phyloP scores from a whole-genome alignment of 2,329 filamentous ascomycete species.

The Coniella vitis region DNA sequence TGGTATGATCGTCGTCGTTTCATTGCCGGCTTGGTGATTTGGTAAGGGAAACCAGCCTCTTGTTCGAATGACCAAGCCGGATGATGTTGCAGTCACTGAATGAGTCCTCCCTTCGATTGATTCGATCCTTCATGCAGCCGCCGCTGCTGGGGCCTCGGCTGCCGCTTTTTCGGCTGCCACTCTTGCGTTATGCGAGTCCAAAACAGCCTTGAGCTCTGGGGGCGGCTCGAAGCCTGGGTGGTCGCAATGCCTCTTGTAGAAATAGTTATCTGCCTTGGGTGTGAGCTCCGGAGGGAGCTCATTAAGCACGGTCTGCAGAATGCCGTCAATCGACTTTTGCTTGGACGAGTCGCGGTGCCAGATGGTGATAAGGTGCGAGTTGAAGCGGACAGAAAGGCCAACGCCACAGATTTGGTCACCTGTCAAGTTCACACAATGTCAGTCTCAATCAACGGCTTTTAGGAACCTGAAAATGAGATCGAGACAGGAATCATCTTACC shows the following conservation, averaged over 20 bases:
- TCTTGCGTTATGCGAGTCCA: conserved; percentile 49
- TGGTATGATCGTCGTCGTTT: too few relatives aligned
- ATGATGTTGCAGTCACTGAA: too few relatives aligned
- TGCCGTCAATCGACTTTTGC: conserved; percentile 66
- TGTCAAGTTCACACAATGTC: too few relatives aligned
- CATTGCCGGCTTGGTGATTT: too few relatives aligned
- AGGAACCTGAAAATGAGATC: too few relatives aligned
- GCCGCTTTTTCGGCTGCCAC: conserved; percentile 29
- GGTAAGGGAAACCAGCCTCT: too few relatives aligned
- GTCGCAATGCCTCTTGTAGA: conserved; percentile 86
- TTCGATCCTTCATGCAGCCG: not conserved
- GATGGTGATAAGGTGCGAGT: conserved; percentile 54
- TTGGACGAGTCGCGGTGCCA: conserved; percentile 89
- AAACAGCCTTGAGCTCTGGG: conserved; percentile 49
- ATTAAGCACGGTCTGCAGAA: conserved; percentile 66
- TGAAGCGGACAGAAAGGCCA: conserved; percentile 72
- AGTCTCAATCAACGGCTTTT: too few relatives aligned
- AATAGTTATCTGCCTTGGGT: conserved; percentile 66
- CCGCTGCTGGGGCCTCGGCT: conserved; percentile 14
- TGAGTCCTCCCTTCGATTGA: too few relatives aligned
- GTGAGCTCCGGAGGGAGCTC: conserved; percentile 66
- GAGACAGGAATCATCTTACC: conserved; percentile 44
- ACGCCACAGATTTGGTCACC: conserved; percentile 86
- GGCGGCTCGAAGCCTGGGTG: conserved; percentile 73
- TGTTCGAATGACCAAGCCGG: too few relatives aligned